Percentiles rank a stretch among this genome's conserved stretches.
These are phyloP conservation scores for Hirschioporus abietinus DNA, from an alignment of 768 basidiomycete species.

Conservation along the genomic window DNA sequence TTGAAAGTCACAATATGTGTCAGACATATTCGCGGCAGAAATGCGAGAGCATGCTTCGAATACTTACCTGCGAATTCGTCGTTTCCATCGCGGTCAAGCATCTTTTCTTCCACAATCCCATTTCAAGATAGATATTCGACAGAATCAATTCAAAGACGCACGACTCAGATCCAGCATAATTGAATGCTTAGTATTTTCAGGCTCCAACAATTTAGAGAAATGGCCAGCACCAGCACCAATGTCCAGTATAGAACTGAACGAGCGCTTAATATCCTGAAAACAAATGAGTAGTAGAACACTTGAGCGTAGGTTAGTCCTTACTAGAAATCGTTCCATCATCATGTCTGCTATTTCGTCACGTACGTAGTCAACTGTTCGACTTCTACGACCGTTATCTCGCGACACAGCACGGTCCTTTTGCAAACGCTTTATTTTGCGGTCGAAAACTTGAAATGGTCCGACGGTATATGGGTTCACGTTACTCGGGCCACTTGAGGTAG, in stretches of 20 bases:
- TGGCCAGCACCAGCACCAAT: conserved; percentile 90
- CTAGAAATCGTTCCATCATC: conserved; percentile 86
- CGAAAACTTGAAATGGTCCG: conserved; percentile 81
- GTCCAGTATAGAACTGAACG: conserved; percentile 77
- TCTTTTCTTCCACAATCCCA: conserved; percentile 42
- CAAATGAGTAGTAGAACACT: conserved; percentile 9
- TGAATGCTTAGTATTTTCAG: conserved; percentile 59
- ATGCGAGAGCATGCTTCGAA: conserved; percentile 4
- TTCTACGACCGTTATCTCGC: conserved; percentile 50
- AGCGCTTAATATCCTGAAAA: conserved; percentile 82
- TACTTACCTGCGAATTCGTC: conserved; percentile 72
- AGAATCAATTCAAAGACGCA: conserved; percentile 31
- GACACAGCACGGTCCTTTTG: conserved; percentile 75
- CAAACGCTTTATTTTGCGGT: conserved; percentile 67
- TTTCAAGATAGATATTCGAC: conserved; percentile 8
- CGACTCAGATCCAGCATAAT: conserved; percentile 87
- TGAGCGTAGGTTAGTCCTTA: conserved; percentile 27
- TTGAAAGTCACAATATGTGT: conserved; percentile 8
- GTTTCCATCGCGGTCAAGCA: conserved; percentile 72
- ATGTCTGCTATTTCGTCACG: conserved; percentile 86
- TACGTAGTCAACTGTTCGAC: conserved; percentile 85
- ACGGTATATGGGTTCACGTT: conserved; percentile 37
- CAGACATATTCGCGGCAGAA: neutral
- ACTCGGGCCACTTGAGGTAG: neutral
- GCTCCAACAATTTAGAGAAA: conserved; percentile 77